Base-by-base conservation (phyloP, 768 basidiomycete species). In the Daedaleopsis nitida region DNA sequence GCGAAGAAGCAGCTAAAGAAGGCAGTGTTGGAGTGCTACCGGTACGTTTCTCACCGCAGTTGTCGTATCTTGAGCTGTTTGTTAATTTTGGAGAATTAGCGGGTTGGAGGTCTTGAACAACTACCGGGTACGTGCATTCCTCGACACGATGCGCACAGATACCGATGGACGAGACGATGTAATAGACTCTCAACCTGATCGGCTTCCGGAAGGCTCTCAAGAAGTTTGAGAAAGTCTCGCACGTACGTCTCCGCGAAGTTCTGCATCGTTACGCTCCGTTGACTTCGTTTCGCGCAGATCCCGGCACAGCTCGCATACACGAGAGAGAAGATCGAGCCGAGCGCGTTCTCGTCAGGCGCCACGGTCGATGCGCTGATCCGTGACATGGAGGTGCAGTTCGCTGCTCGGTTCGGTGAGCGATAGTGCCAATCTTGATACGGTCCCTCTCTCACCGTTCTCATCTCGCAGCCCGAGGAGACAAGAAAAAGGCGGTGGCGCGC, bases 181-280 rank as follows among this genome's bases (percentile, higher is more conserved):
- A 32, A 32, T 52, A 64, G 52, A 64, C 49, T 21, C n/a, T 60
- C n/a, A 59, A 99, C 72, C 73, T 94, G 11, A 91, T 92, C 1
- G 97, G 96, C 1, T 94, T 97, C 72, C 81, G 91, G 27, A 94
- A 94, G 71, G 87, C 87, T 0, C 71, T 94, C 58, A 94, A 90
- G 75, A 94, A 94, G 72, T 94, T 92, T 63, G 90, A 89, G 69
- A 95, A 92, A 71, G 75, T 82, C 5, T 89, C 93, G 14, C 86
- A 81, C 72, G 88, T 89, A 66, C 9, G 71, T 61, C 27, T 32
- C 27, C 27, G 27, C 27, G 7, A 32, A 16, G 9, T 16, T n/a
- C n/a, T 4, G 48, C 51, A 39, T 24, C 32, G 45, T 23, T 11
- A 45, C 50, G 24, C 8, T 5, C 45, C 52, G 34, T 12, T n/a